These are phyloP conservation scores for Talaromyces stipitatus DNA, from an alignment of 495 filamentous ascomycete species.

Conservation along the genomic window DNA sequence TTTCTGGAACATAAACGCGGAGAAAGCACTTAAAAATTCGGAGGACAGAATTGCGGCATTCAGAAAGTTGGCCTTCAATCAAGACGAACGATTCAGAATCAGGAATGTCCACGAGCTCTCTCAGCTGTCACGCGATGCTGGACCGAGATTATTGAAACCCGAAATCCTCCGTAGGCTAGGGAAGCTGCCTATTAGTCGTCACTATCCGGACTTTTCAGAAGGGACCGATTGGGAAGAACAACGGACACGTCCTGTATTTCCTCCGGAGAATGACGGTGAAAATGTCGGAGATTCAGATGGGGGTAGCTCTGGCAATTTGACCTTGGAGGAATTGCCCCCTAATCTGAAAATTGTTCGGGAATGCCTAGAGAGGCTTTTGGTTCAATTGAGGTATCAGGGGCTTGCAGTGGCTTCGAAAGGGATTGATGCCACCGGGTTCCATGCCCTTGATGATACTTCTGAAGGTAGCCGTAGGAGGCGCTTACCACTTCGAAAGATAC, in stretches of 20 bases:
- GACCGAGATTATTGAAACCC: constrained; percentile 26
- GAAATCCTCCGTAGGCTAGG: constrained; percentile 5
- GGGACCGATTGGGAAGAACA: constrained; percentile 2
- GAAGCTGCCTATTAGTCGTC: constrained; percentile 20
- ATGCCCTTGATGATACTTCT: constrained; percentile 1
- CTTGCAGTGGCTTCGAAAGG: constrained; percentile 22
- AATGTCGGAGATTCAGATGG: neutral
- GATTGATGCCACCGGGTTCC: constrained; percentile 1
- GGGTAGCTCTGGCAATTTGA: neutral
- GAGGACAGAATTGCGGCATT: constrained; percentile 1
- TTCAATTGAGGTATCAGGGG: constrained; percentile 20
- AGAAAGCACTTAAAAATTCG: neutral
- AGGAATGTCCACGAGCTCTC: constrained; percentile 9
- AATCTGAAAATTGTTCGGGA: constrained; percentile 11
- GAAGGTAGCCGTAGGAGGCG: neutral
- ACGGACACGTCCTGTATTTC: neutral
- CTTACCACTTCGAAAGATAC: constrained; percentile 6
- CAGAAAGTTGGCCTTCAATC: constrained; percentile 24
- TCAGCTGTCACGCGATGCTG: constrained; percentile 22
- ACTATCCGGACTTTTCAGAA: constrained; percentile 11
- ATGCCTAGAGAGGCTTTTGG: constrained; percentile 19
- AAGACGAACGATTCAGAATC: constrained; percentile 13
- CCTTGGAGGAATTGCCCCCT: neutral
- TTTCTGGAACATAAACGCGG: constrained; percentile 26
- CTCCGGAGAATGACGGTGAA: neutral